phyloP scores from a whole-genome alignment of 164 flowering plant species.

The Akebia trifoliata region DNA sequence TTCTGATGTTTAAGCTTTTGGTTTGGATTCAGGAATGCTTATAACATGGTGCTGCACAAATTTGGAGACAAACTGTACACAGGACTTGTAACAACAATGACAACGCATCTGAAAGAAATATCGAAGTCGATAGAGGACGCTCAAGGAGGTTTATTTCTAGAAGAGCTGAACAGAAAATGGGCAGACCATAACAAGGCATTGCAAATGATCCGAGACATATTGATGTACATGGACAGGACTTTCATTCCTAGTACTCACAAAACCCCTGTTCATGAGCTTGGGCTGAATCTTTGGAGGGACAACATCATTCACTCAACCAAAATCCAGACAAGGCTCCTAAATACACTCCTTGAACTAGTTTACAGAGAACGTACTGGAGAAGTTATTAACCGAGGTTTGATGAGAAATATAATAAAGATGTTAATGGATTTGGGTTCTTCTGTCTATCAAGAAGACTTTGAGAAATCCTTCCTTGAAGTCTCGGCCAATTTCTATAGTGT shows the following conservation, averaged over 20 bases:
- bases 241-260: conserved; percentile 71
- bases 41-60: conserved; percentile 95
- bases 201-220: conserved; percentile 83
- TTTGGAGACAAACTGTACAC: conserved; percentile 87
- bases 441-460: conserved; percentile 81
- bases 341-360: conserved; percentile 72
- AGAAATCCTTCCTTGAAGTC: conserved; percentile 67
- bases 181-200: conserved; percentile 79
- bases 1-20: conserved; percentile 13
- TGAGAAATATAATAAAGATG: conserved; percentile 84
- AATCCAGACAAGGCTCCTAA: conserved; percentile 59
- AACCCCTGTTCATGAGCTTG: conserved; percentile 85
- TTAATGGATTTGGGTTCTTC: conserved; percentile 71
- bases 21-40: conserved; percentile 70
- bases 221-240: conserved; percentile 98
- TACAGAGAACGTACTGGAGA: conserved; percentile 70
- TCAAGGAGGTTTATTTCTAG: conserved; percentile 75
- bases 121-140: conserved; percentile 70
- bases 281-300: conserved; percentile 86
- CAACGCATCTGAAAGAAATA: conserved; percentile 68
- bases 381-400: conserved; percentile 72
- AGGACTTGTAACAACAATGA: conserved; percentile 82
- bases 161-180: conserved; percentile 87
- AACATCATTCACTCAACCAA: conserved; percentile 60
- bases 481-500: conserved; percentile 70